These are phyloP conservation scores for Albugo laibachii DNA, from an alignment of 352 stramenopile genomes.

Conservation along the genomic window DNA sequence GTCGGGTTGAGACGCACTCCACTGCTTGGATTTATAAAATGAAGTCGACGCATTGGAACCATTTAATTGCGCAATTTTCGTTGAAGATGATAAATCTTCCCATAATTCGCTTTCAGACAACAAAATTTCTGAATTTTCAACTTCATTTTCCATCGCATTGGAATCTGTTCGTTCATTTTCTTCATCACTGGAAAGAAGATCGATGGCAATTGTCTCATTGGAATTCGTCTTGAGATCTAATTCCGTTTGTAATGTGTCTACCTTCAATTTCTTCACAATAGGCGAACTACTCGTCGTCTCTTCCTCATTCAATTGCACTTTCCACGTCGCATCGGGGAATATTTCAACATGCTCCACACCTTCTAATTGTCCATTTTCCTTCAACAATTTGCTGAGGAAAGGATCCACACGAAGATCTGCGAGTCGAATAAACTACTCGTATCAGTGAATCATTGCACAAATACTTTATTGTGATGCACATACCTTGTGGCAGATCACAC, in stretches of 20 bases:
- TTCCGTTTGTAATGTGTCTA: slow-evolving; percentile 11
- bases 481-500: slow-evolving; percentile 80
- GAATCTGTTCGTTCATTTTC: slow-evolving; percentile 16
- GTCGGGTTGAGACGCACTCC: neutral
- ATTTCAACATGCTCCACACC: slow-evolving; percentile 84
- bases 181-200: slow-evolving; percentile 47
- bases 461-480: slow-evolving; percentile 3
- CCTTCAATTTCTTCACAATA: slow-evolving; percentile 36
- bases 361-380: slow-evolving; percentile 58
- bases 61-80: slow-evolving; percentile 19
- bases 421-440: slow-evolving; percentile 68
- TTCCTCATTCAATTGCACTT: slow-evolving; percentile 34
- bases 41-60: neutral
- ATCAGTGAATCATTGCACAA: neutral
- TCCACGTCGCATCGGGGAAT: slow-evolving; percentile 64
- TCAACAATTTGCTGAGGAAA: slow-evolving; percentile 79
- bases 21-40: neutral
- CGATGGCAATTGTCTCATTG: slow-evolving; percentile 20
- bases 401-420: slow-evolving; percentile 77
- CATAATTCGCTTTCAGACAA: neutral
- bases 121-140: neutral
- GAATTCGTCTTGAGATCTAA: neutral
- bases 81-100: slow-evolving; percentile 2
- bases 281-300: slow-evolving; percentile 6
- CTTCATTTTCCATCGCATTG: neutral